phyloP scores from a whole-genome alignment of 176 grass and related monocot species.

The Avena sativa region DNA sequence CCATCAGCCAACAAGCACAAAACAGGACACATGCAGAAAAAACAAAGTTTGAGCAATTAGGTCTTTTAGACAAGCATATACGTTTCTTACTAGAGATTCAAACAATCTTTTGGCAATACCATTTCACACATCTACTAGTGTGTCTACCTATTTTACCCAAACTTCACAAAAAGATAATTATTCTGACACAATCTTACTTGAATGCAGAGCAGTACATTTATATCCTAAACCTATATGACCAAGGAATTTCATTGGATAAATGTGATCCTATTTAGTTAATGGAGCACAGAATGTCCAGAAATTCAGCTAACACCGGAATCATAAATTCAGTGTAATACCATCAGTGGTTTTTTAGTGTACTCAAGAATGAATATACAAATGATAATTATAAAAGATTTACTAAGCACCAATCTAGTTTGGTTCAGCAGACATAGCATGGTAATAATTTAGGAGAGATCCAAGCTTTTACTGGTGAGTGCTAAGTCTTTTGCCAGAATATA shows the following conservation, averaged over 20 bases:
- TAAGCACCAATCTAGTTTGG: not conserved
- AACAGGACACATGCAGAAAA: constrained; percentile 2
- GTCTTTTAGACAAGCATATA: not conserved
- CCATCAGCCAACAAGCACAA: not conserved
- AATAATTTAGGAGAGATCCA: not conserved
- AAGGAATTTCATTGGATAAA: not conserved
- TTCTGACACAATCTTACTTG: not conserved
- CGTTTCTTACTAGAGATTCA: not conserved
- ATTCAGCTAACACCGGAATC: not conserved
- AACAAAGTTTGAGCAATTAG: not conserved
- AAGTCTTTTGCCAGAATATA: constrained; percentile 13
- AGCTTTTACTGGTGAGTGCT: constrained; percentile 10
- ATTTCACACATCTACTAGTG: constrained; percentile 11
- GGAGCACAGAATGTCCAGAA: not conserved
- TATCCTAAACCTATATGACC: not conserved
- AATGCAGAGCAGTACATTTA: constrained; percentile 5
- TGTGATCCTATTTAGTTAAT: constrained; percentile 19
- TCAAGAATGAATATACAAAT: not conserved
- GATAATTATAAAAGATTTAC: constrained; percentile 11
- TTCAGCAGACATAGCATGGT: not conserved
- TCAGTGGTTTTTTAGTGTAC: constrained; percentile 9
- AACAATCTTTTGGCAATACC: not conserved
- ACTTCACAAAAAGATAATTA: not conserved
- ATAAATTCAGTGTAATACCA: not conserved
- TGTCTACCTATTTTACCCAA: not conserved